Conservation (phyloP, 2,329 filamentous ascomycete species). For the Paraconiothyrium sp. region DNA sequence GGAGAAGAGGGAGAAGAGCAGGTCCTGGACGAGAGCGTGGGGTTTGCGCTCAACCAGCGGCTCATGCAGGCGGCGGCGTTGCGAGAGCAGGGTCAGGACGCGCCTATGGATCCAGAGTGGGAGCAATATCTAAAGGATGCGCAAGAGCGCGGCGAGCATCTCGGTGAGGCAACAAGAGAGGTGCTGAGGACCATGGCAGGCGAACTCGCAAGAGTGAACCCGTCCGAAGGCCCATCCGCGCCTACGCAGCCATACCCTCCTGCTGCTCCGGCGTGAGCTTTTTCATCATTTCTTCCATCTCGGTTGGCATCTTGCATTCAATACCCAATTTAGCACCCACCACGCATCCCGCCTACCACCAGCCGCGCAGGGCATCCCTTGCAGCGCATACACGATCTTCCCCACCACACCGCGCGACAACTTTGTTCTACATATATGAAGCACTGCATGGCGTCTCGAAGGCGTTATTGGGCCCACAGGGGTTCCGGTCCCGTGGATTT, state of each 20-base stretch:
- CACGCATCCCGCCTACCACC: neutral
- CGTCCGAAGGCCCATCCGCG: slow-evolving; percentile 20
- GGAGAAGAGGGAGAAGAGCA: slow-evolving; percentile 49
- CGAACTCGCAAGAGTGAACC: slow-evolving; percentile 38
- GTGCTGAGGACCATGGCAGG: slow-evolving; percentile 43
- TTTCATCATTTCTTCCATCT: neutral
- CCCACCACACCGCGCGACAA: neutral
- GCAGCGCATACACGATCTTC: neutral
- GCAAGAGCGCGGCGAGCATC: slow-evolving; percentile 65
- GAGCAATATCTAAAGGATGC: slow-evolving; percentile 79
- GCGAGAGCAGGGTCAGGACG: slow-evolving; percentile 68
- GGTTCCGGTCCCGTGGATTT: neutral
- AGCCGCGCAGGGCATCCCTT: neutral
- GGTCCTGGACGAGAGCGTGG: slow-evolving; percentile 67
- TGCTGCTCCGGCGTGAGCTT: slow-evolving; percentile 32
- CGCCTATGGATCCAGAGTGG: slow-evolving; percentile 75
- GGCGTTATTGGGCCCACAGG: slow-evolving; percentile 3
- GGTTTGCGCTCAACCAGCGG: slow-evolving; percentile 68
- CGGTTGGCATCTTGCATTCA: slow-evolving; percentile 13
- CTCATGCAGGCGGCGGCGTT: slow-evolving; percentile 71
- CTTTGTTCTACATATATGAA: neutral
- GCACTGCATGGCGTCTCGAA: slow-evolving; percentile 13
- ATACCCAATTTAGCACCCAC: slow-evolving; percentile 5
- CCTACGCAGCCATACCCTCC: slow-evolving; percentile 26
- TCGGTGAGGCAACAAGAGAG: slow-evolving; percentile 36